phyloP scores from a whole-genome alignment of 208 protist species.

The Trichomonas vaginalis region DNA sequence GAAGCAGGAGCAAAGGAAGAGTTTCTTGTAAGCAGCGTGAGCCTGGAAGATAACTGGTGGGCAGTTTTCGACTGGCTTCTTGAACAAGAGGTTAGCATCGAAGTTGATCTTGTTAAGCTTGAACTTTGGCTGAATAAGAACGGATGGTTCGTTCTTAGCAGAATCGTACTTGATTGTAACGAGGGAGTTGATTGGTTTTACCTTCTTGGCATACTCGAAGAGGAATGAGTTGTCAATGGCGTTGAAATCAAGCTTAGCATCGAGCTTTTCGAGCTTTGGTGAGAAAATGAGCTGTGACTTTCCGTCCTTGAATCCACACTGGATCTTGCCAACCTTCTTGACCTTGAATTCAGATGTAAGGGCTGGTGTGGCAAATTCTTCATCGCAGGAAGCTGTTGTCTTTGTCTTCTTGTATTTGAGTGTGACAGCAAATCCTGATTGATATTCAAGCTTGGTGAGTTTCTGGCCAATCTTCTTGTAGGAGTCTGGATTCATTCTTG shows the following conservation, averaged over 20 bases:
- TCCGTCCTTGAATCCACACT: not conserved
- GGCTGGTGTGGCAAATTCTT: not conserved
- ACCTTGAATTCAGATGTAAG: not conserved
- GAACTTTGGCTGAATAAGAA: not conserved
- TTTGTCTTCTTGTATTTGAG: not conserved
- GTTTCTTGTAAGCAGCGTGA: not conserved
- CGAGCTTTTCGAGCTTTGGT: not conserved
- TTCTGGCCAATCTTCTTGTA: not conserved
- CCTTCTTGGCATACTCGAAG: not conserved
- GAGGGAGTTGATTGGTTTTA: not conserved
- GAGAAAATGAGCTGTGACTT: not conserved
- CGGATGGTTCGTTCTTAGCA: not conserved
- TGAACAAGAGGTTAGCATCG: not conserved
- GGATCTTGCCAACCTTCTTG: not conserved
- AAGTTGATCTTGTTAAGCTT: not conserved
- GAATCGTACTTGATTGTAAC: not conserved
- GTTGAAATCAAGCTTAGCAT: not conserved
- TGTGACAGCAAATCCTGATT: not conserved
- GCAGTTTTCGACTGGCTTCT: not conserved
- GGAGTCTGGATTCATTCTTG: not conserved
- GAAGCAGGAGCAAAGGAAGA: not conserved
- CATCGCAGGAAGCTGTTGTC: not conserved
- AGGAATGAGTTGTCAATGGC: not conserved
- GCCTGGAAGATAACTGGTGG: not conserved
- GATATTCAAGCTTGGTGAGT: not conserved